These are phyloP conservation scores for Lentinula sp. DNA, from an alignment of 768 basidiomycete genomes.

Conservation along the genomic window DNA sequence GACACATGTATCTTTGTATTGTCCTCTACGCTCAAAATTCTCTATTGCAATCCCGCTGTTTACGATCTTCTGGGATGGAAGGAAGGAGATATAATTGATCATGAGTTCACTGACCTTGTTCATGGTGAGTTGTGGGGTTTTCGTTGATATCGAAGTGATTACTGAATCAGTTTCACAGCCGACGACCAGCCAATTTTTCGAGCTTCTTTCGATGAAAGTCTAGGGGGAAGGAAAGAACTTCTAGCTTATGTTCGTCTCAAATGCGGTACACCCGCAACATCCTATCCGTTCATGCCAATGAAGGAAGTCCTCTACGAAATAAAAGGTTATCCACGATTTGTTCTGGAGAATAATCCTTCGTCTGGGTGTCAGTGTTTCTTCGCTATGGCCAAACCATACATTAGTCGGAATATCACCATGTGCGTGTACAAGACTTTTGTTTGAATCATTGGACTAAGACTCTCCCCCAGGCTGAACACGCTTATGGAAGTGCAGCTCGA, in stretches of 20 bases:
- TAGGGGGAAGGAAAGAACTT: slow-evolving; percentile 45
- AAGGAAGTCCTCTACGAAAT: slow-evolving; percentile 66
- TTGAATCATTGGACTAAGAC: background rate
- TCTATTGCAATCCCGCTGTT: slow-evolving; percentile 65
- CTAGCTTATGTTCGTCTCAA: slow-evolving; percentile 57
- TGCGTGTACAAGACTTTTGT: slow-evolving; percentile 22
- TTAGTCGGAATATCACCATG: slow-evolving; percentile 67
- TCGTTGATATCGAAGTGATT: background rate
- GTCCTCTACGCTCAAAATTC: slow-evolving; percentile 53
- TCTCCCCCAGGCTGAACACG: slow-evolving; percentile 50
- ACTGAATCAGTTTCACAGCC: slow-evolving; percentile 26
- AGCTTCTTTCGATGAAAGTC: slow-evolving; percentile 48
- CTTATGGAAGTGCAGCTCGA: slow-evolving; percentile 83
- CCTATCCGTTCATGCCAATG: slow-evolving; percentile 17
- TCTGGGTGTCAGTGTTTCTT: slow-evolving; percentile 58
- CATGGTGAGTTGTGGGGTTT: slow-evolving; percentile 38
- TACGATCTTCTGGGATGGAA: slow-evolving; percentile 75
- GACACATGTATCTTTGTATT: slow-evolving; percentile 69
- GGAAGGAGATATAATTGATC: slow-evolving; percentile 66
- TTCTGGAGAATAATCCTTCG: slow-evolving; percentile 26
- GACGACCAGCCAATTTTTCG: slow-evolving; percentile 56
- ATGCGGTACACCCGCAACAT: slow-evolving; percentile 30
- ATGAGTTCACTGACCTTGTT: slow-evolving; percentile 58
- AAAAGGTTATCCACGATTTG: slow-evolving; percentile 55
- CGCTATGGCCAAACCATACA: slow-evolving; percentile 70